phyloP scores from a whole-genome alignment of 768 basidiomycete species.

The Suillus clintonianus region DNA sequence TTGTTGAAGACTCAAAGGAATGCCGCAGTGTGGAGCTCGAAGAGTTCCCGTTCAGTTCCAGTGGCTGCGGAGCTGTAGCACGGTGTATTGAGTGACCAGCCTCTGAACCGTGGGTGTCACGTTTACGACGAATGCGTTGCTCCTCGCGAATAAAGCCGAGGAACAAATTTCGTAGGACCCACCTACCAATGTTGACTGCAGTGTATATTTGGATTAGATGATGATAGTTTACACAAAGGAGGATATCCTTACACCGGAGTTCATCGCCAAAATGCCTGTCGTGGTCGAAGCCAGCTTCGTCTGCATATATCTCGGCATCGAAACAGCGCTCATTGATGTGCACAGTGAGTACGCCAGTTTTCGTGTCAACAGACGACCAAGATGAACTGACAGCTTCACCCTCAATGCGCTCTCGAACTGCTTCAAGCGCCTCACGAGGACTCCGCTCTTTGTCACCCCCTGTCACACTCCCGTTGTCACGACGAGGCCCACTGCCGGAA shows the following conservation, averaged over 20 bases:
- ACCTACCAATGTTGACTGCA: slow-evolving; percentile 89
- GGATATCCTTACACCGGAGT: slow-evolving; percentile 62
- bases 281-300: slow-evolving; percentile 75
- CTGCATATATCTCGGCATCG: slow-evolving; percentile 93
- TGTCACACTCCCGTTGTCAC: slow-evolving; percentile 32
- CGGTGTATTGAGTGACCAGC: slow-evolving; percentile 23
- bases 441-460: slow-evolving; percentile 52
- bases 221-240: slow-evolving; percentile 3
- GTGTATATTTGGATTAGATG: slow-evolving; percentile 8
- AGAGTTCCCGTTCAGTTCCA: slow-evolving; percentile 26
- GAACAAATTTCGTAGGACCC: slow-evolving; percentile 87
- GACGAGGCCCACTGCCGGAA: slow-evolving; percentile 32
- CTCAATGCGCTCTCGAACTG: slow-evolving; percentile 89
- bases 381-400: slow-evolving; percentile 84
- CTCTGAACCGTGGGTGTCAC: slow-evolving; percentile 25
- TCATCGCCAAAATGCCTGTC: slow-evolving; percentile 75
- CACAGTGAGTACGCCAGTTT: slow-evolving; percentile 83
- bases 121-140: slow-evolving; percentile 43
- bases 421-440: slow-evolving; percentile 83
- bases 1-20: slow-evolving; percentile 32
- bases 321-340: slow-evolving; percentile 89
- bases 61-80: slow-evolving; percentile 18
- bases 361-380: slow-evolving; percentile 91
- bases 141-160: slow-evolving; percentile 75
- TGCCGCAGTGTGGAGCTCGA: slow-evolving; percentile 21